A percentile compares a stretch with the other conserved stretches of the same genome.
Evolutionary conservation across 2,329 filamentous ascomycete genomes (phyloP).

Genomic region (Hypomyces perniciosus): DNA sequence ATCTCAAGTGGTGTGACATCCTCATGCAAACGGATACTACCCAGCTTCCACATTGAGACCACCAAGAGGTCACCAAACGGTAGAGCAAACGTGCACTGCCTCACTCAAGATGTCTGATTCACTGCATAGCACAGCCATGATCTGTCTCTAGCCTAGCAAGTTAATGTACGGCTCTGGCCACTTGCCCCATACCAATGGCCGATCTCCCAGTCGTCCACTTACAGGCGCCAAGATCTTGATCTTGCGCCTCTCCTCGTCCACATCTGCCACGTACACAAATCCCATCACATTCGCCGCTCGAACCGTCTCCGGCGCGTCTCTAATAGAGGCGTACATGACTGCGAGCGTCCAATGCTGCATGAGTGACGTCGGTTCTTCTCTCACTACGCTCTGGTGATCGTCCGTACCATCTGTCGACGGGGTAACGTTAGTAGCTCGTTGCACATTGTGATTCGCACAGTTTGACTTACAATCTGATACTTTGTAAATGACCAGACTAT

Average conservation of each 20-base stretch:
- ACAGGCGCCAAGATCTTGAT: constrained; percentile 79
- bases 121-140: no score
- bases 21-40: no score
- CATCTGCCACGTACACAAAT: constrained; percentile 86
- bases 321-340: constrained; percentile 69
- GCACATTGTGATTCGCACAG: no score
- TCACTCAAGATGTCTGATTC: no score
- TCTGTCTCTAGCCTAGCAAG: constrained; percentile 48
- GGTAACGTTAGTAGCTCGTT: neutral
- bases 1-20: no score
- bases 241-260: constrained; percentile 77
- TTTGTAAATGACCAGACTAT: constrained; percentile 66
- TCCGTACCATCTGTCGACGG: constrained; percentile 16
- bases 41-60: no score
- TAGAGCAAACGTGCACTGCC: no score
- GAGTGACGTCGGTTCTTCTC: constrained; percentile 56
- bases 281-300: constrained; percentile 81
- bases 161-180: constrained; percentile 86
- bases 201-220: constrained; percentile 70
- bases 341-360: constrained; percentile 81
- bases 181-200: constrained; percentile 74
- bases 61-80: no score
- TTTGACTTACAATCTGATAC: constrained; percentile 51
- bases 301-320: constrained; percentile 65
- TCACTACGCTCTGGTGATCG: constrained; percentile 47